Evolutionary conservation across 2,329 filamentous ascomycete genomes (phyloP), one percentile per base, ranked within the genome.

Genomic region (Penicillium olsonii): DNA sequence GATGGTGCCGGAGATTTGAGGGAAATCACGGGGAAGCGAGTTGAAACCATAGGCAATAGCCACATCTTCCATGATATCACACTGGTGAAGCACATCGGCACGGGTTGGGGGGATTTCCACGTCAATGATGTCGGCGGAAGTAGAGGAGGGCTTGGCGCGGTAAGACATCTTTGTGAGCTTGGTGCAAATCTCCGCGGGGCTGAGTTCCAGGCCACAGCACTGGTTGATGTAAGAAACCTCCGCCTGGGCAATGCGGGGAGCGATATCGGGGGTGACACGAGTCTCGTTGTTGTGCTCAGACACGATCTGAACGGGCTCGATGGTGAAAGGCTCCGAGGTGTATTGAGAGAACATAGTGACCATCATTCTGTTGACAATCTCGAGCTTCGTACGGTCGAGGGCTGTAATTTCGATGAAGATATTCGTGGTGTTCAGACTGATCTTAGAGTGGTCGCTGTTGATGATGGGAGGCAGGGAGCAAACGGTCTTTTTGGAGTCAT

Each of bases 21-120:
- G 91, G 65, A 92, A 90, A 41, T 87, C 85, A 44, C 91, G 87
- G 1, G 92, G 92, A 15, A 99, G 85, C 56, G 88, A 90, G 80
- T 99, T 99, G 82, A 96, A 99, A 58, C 95, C 94, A 71, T 97
- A 96, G 45, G 90, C 91, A 57, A 99, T 94, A 34, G 91, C 94
- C 17, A 95, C 86, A 68, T 99, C 95, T 75, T 99, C 94, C 92
- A 99, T 99, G 60, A 99, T 89, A 69, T 99, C 94, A 63, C 91
- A 95, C 68, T 96, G 88, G 72, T 99, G 94, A 26, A 99, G 84
- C 35, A 99, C 87, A 70, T 99, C 94, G 40, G 94, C 92, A 55
- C 94, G 84, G 39, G 92, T 97, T 26, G 92, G 84, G 8, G 94
- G 94, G 19, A 97, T 83, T 29, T 86, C 81, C 22, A 97, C 85